Evolutionary conservation across 495 filamentous ascomycete genomes (phyloP).

Genomic region (Aspergillus hancockii): DNA sequence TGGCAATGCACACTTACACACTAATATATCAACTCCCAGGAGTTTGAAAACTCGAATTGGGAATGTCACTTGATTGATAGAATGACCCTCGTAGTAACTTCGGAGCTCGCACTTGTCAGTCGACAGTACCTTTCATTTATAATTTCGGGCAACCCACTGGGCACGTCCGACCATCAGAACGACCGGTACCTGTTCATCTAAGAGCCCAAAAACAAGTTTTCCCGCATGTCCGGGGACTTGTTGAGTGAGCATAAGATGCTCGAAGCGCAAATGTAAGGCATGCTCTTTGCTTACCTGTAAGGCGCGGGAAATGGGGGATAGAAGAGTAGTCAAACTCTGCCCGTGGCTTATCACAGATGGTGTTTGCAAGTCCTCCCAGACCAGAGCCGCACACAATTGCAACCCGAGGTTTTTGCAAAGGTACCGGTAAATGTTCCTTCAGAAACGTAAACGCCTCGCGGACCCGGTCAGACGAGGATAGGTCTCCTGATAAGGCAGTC

Average conservation of each 20-base stretch:
- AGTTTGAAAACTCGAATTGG: constrained; percentile 70
- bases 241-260: neutral
- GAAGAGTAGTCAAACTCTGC: constrained; percentile 61
- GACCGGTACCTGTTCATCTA: constrained; percentile 58
- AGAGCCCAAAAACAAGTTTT: constrained; percentile 68
- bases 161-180: constrained; percentile 74
- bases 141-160: constrained; percentile 49
- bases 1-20: constrained; percentile 48
- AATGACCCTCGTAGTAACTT: constrained; percentile 79
- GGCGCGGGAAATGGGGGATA: constrained; percentile 66
- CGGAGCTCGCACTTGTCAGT: neutral
- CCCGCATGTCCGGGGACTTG: constrained; percentile 72
- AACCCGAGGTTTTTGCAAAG: constrained; percentile 55
- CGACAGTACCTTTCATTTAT: neutral
- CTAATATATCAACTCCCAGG: constrained; percentile 63
- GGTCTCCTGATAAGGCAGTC: constrained; percentile 13
- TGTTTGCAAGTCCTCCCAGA: constrained; percentile 64
- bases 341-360: constrained; percentile 52
- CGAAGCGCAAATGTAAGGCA: neutral
- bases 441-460: constrained; percentile 43
- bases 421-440: constrained; percentile 39
- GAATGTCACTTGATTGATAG: constrained; percentile 67
- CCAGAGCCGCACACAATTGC: constrained; percentile 78
- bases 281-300: constrained; percentile 55
- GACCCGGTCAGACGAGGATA: constrained; percentile 35